Percentiles rank a stretch among this genome's conserved stretches.
phyloP scores from a whole-genome alignment of 495 filamentous ascomycete species.

The Acidomyces sp. region DNA sequence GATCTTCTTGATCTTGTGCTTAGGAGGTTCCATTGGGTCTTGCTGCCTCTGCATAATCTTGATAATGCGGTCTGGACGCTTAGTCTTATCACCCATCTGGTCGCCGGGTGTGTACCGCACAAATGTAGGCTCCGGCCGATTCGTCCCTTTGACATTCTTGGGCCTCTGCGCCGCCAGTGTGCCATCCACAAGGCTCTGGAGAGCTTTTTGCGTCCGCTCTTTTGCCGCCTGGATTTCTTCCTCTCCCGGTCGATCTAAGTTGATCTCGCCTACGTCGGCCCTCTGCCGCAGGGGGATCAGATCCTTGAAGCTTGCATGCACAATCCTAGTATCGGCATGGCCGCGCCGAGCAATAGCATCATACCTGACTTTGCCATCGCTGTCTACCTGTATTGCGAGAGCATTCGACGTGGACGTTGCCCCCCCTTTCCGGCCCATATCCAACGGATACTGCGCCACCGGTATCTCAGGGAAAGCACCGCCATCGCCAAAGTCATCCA shows the following conservation, averaged over 20 bases:
- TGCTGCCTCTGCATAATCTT: constrained; percentile 92
- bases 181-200: constrained; percentile 68
- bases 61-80: constrained; percentile 91
- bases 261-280: constrained; percentile 85
- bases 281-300: constrained; percentile 88
- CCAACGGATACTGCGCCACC: constrained; percentile 87
- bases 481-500: constrained; percentile 91
- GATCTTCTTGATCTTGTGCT: constrained; percentile 98
- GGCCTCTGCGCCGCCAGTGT: constrained; percentile 88
- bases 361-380: constrained; percentile 86
- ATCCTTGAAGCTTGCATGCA: constrained; percentile 94
- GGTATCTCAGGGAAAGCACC: constrained; percentile 92
- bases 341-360: constrained; percentile 89
- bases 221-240: constrained; percentile 71
- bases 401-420: constrained; percentile 64
- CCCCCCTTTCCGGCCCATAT: constrained; percentile 68
- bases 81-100: constrained; percentile 85
- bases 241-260: constrained; percentile 72
- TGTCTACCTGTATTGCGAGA: constrained; percentile 80
- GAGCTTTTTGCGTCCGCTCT: constrained; percentile 75
- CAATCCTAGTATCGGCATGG: constrained; percentile 66
- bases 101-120: constrained; percentile 91
- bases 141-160: constrained; percentile 73
- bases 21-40: constrained; percentile 96
- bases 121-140: constrained; percentile 75